phyloP scores from a whole-genome alignment of 345 rosid species.

The Rubroshorea leprosula region DNA sequence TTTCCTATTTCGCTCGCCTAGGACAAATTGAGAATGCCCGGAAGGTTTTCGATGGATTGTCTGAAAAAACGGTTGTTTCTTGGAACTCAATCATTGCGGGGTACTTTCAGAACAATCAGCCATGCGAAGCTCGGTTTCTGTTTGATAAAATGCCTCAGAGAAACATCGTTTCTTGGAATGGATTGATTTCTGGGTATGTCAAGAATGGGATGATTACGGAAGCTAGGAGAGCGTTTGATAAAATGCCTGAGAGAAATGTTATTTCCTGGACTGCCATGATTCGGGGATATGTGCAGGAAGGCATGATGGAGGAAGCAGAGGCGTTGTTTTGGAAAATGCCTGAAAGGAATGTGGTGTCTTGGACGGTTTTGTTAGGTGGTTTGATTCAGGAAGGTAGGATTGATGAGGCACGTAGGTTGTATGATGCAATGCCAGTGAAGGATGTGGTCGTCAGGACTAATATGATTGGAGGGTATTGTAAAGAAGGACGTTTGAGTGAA shows the following conservation, averaged over 20 bases:
- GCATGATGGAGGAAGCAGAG: slow-evolving; percentile 55
- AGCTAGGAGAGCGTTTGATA: slow-evolving; percentile 52
- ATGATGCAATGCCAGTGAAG: slow-evolving; percentile 62
- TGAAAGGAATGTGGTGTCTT: slow-evolving; percentile 64
- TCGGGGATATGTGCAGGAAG: slow-evolving; percentile 58
- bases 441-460: slow-evolving; percentile 76
- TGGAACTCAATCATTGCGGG: slow-evolving; percentile 68
- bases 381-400: slow-evolving; percentile 48
- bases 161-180: slow-evolving; percentile 68
- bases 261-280: slow-evolving; percentile 76
- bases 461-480: slow-evolving; percentile 70
- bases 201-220: slow-evolving; percentile 50
- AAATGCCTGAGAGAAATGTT: slow-evolving; percentile 62
- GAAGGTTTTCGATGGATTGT: slow-evolving; percentile 50
- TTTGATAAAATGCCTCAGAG: slow-evolving; percentile 69
- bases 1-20: slow-evolving; percentile 38
- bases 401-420: slow-evolving; percentile 53
- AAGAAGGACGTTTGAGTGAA: slow-evolving; percentile 49
- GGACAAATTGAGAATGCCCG: slow-evolving; percentile 57
- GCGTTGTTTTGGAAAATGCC: slow-evolving; percentile 69
- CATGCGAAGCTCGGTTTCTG: slow-evolving; percentile 40
- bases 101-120: slow-evolving; percentile 48
- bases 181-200: slow-evolving; percentile 57
- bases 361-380: slow-evolving; percentile 84
- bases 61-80: slow-evolving; percentile 31